Evolutionary conservation across 2,329 filamentous ascomycete species (phyloP).

Genomic region (Colletotrichum spaethianum): DNA sequence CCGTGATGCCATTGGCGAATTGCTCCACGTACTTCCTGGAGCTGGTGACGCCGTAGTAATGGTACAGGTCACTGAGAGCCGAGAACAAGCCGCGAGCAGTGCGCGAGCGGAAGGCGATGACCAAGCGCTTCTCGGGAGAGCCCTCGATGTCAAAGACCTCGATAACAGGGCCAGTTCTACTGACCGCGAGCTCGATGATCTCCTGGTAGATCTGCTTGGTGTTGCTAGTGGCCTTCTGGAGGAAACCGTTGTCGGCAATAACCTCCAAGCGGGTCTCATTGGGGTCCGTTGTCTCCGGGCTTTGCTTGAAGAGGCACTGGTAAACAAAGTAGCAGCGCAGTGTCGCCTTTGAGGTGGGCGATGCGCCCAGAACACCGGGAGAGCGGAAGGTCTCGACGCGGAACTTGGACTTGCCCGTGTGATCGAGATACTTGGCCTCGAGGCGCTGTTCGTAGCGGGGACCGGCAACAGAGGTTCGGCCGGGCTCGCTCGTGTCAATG

Average conservation of each 20-base stretch:
- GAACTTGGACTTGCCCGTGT: conserved; percentile 81
- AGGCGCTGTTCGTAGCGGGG: conserved; percentile 95
- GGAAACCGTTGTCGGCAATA: conserved; percentile 93
- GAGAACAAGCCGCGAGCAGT: conserved; percentile 96
- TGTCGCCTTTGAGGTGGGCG: conserved; percentile 80
- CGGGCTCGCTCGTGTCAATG: conserved; percentile 96
- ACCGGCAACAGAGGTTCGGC: conserved; percentile 80
- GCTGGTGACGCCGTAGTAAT: conserved; percentile 97
- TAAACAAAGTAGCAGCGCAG: conserved; percentile 99
- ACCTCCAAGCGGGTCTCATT: conserved; percentile 91
- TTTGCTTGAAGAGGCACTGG: conserved; percentile 90
- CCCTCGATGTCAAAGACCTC: conserved; percentile 97
- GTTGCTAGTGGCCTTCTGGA: conserved; percentile 95
- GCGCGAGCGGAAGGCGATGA: conserved; percentile 93
- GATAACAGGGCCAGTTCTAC: conserved; percentile 92
- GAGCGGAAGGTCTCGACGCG: conserved; percentile 98
- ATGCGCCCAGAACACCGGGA: conserved; percentile 80
- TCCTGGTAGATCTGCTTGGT: conserved; percentile 97
- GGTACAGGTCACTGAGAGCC: conserved; percentile 94
- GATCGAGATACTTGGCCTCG: conserved; percentile 95
- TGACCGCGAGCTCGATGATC: conserved; percentile 88
- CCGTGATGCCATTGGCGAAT: conserved; percentile 97
- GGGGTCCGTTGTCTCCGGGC: conserved; percentile 77
- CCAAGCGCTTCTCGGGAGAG: conserved; percentile 91
- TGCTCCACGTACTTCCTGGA: conserved; percentile 98